A percentile compares a stretch with the other conserved stretches of the same genome.
Evolutionary conservation across 108 stramenopile genomes (phyloP).

Genomic region (Pseudonitzschia delicatissima): DNA sequence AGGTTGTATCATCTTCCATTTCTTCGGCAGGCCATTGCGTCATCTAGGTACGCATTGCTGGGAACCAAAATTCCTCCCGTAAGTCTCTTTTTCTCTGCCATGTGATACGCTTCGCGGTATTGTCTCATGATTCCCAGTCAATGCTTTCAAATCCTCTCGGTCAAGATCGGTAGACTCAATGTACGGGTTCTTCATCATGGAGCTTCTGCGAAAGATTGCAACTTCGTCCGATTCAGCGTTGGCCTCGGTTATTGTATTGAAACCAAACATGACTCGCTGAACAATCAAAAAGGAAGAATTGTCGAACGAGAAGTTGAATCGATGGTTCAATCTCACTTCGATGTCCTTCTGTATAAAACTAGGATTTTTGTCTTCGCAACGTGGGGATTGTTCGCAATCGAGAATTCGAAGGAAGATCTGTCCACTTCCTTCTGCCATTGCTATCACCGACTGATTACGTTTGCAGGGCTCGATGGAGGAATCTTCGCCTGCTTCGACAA

Average conservation of each 20-base stretch:
- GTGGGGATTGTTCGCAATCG: constrained; percentile 1
- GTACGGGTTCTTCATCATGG: constrained; percentile 10
- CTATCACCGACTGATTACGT: constrained; percentile 9
- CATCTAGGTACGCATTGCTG: constrained; percentile 44
- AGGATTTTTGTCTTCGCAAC: background rate
- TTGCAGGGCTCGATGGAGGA: background rate
- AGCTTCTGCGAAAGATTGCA: constrained; percentile 4
- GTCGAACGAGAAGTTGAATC: constrained; percentile 34
- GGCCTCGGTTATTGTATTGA: constrained; percentile 9
- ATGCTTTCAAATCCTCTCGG: constrained; percentile 50
- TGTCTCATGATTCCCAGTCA: constrained; percentile 74
- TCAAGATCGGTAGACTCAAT: constrained; percentile 22
- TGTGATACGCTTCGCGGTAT: constrained; percentile 63
- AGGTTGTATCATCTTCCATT: constrained; percentile 42
- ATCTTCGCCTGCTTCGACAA: constrained; percentile 29
- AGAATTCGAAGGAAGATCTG: constrained; percentile 37
- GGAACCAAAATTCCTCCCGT: constrained; percentile 72
- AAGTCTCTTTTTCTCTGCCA: constrained; percentile 59
- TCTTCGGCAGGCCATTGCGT: constrained; percentile 16
- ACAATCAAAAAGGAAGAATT: constrained; percentile 24
- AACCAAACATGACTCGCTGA: constrained; percentile 8
- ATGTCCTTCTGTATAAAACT: constrained; percentile 37
- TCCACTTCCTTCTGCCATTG: constrained; percentile 35
- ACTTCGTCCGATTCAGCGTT: constrained; percentile 3
- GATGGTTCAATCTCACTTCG: constrained; percentile 39